Evolutionary conservation across 2,329 filamentous ascomycete genomes (phyloP).

Genomic region (Fusarium burgessii): DNA sequence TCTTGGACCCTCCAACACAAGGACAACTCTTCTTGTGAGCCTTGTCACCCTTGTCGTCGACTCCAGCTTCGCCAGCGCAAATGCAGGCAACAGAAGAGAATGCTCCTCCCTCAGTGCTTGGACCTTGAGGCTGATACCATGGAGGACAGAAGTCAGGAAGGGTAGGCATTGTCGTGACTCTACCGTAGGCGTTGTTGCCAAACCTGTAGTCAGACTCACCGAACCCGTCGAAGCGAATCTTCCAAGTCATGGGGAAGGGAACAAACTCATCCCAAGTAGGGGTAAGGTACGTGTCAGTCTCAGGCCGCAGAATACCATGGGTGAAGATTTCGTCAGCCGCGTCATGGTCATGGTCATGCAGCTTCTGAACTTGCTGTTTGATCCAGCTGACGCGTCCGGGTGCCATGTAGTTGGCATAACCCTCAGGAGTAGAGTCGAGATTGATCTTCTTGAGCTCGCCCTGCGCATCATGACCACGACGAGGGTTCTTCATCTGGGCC

Average conservation of each 20-base stretch:
- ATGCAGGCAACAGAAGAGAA: not conserved
- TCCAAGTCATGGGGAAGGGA: constrained; percentile 15
- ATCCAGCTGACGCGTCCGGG: not conserved
- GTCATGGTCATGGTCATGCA: not conserved
- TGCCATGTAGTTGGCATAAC: constrained; percentile 42
- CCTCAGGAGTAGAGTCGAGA: constrained; percentile 26
- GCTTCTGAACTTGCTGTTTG: not conserved
- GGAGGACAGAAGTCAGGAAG: not conserved
- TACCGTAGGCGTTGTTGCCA: not conserved
- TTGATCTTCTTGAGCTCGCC: constrained; percentile 34
- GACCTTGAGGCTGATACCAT: constrained; percentile 11
- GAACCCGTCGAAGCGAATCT: constrained; percentile 10
- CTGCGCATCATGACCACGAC: constrained; percentile 40
- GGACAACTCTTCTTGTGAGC: not conserved
- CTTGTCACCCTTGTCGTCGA: not conserved
- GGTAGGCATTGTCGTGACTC: not conserved
- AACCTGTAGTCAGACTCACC: not conserved
- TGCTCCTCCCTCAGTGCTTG: not conserved
- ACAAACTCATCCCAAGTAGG: constrained; percentile 13
- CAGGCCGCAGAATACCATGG: not conserved
- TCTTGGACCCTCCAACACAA: not conserved
- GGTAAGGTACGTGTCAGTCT: not conserved
- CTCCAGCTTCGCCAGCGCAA: not conserved
- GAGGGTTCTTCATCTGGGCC: constrained; percentile 38
- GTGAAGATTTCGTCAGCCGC: not conserved